Base-by-base conservation (phyloP, 257 asterid species). In the Scutellaria barbata region DNA sequence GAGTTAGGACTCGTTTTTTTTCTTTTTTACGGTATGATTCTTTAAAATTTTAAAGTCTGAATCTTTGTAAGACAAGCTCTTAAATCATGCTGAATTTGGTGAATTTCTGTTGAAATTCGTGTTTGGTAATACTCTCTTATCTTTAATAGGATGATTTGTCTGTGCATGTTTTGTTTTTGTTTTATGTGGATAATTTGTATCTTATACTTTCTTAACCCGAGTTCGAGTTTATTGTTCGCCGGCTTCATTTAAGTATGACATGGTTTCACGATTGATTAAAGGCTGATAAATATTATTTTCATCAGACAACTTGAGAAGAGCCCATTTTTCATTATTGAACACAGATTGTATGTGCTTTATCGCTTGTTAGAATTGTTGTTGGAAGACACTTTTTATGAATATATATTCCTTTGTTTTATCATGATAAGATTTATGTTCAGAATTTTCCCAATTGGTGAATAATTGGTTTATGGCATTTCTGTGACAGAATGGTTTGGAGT, bases 401-500 rank as follows among this genome's bases (percentile, higher is more conserved):
- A 33, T n/a, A 37, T 14, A n/a, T 18, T 54, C 18, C 18, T 74
- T 12, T 48, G 25, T 54, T 22, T 5, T 68, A 48, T 55, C 68
- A 14, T 48, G 22, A 48, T 25, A 56, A 6, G 39, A 45, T 45
- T 59, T 53, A 12, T 77, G 42, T 53, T 41, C 12, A 6, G 10
- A 20, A 8, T 39, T 47, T 47, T 11, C n/a, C 3, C 17, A 4
- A 43, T 25, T 62, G 35, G 50, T 12, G 45, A 66, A 39, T 55
- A 43, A 25, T 22, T 50, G 51, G 46, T 65, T 47, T 52, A 40
- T 66, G 59, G 13, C 47, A 53, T 63, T 40, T 68, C 41, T 72
- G 74, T 69, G 69, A 66, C 80, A 84, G 94, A 76, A 87, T 84
- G 87, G 68, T 82, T 76, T 61, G 78, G 52, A 71, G 75, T 68